A percentile compares a stretch with the other conserved stretches of the same genome.
Evolutionary conservation across 2,329 filamentous ascomycete genomes (phyloP).

Genomic region (Verticillium tricorpus): DNA sequence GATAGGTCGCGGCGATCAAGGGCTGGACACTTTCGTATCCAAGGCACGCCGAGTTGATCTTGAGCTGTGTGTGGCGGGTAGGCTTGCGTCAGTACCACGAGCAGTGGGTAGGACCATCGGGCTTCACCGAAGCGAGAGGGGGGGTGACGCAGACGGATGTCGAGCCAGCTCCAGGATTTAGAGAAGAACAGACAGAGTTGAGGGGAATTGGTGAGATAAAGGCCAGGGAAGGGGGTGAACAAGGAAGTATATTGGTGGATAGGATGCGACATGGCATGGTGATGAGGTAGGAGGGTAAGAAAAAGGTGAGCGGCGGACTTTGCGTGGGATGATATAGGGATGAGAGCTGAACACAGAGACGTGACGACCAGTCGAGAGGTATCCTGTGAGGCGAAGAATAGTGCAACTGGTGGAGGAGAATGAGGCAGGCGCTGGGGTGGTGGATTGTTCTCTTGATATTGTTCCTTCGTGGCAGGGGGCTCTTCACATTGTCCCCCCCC

Average conservation of each 20-base stretch:
- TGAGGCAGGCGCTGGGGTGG: neutral
- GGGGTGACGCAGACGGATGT: neutral
- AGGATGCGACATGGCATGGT: neutral
- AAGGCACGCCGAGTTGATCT: neutral
- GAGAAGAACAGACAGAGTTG: neutral
- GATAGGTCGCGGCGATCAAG: neutral
- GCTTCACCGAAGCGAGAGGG: neutral
- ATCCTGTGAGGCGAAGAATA: neutral
- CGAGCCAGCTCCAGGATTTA: neutral
- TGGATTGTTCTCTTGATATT: conserved; percentile 11
- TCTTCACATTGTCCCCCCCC: conserved; percentile 4
- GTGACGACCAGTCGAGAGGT: neutral
- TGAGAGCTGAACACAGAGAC: neutral
- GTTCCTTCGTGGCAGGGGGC: conserved; percentile 6
- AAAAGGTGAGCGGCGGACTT: neutral
- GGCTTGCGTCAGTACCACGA: neutral
- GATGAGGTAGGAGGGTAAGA: neutral
- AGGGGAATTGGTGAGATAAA: neutral
- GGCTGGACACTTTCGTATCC: neutral
- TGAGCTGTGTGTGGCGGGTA: neutral
- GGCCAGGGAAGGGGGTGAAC: neutral
- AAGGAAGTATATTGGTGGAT: neutral
- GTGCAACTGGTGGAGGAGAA: neutral
- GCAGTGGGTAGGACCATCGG: neutral
- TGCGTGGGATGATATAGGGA: neutral